A percentile compares a stretch with the other conserved stretches of the same genome.
Conservation (phyloP, 148 eudicot genomes). For the Rhododendron henanense region DNA sequence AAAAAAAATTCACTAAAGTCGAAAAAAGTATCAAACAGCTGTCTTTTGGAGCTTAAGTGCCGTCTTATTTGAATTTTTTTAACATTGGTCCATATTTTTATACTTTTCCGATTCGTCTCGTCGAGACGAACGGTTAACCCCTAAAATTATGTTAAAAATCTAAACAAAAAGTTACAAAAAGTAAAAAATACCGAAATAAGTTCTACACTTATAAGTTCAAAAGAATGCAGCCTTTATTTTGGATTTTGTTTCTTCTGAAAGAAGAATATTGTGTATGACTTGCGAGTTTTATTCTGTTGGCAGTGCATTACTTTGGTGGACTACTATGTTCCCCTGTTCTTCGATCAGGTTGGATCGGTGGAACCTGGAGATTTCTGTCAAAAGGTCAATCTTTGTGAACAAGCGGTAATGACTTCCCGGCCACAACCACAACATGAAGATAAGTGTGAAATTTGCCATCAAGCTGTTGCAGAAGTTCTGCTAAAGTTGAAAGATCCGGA, state of each 20-base stretch:
- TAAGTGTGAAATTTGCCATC: conserved; percentile 32
- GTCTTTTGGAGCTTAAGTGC: too few species aligned
- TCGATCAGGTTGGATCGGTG: conserved; percentile 52
- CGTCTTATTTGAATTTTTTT: too few species aligned
- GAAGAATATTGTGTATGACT: not conserved
- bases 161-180: too few species aligned
- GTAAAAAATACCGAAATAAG: too few species aligned
- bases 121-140: too few species aligned
- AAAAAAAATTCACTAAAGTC: too few species aligned
- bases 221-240: not conserved
- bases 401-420: conserved; percentile 19
- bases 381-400: conserved; percentile 53
- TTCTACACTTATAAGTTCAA: too few species aligned
- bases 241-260: not conserved
- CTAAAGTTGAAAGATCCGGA: conserved; percentile 74
- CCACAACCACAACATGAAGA: conserved; percentile 20
- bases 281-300: conserved; percentile 9
- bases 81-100: too few species aligned
- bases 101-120: too few species aligned
- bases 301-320: conserved; percentile 83
- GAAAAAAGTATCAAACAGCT: too few species aligned
- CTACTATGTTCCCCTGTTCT: conserved; percentile 71
- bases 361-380: conserved; percentile 64
- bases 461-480: conserved; percentile 50
- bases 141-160: too few species aligned